Base-by-base conservation (phyloP, 768 basidiomycete species). In the Suillus bovinus region DNA sequence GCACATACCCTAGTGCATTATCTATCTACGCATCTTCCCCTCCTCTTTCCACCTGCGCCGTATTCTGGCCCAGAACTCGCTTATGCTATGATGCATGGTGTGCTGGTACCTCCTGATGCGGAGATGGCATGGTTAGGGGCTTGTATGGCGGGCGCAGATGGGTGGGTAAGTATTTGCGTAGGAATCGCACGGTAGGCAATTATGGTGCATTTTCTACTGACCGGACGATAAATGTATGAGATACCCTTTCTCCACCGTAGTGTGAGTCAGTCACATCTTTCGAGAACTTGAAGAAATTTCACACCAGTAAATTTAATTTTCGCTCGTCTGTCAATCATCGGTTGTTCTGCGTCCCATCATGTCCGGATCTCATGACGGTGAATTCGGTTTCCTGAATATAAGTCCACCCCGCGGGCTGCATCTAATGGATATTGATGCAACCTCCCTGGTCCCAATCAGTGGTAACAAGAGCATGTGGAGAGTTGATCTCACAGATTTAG, bases 81-180 rank as follows among this genome's bases (percentile, higher is more conserved):
- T 14, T 90, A 86, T 67, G 85, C 90, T 0, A 74, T 97, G 53
- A 80, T 96, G 14, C 96, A 98, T 71, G 96, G 97, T 14, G 87
- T 98, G 22, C 75, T 83, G 3, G 76, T 89, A 2, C 97, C 96
- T 1, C 80, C 85, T 9, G 94, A 97, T 34, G 83, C 94, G 7
- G 96, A 99, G 70, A 81, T 98, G 76, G 94, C 90, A 5, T 97
- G 96, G 96, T 74, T 99, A n/a, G 91, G 93, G 11, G 89, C 92
- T 22, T 94, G 94, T 68, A 79, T 98, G 76, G 86, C 89, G 14
- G 95, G 94, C 9, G 93, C 94, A 14, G 97, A 99, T 70, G 97
- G 97, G 6, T 99, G 95, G 95, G 82, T 96, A 33, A 91, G 92
- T 72, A 81, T 98, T 59, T 96, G 94, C 70, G 79, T 97, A 33